Evolutionary conservation across 2,329 filamentous ascomycete species (phyloP).

Genomic region (Sporothrix phasma): DNA sequence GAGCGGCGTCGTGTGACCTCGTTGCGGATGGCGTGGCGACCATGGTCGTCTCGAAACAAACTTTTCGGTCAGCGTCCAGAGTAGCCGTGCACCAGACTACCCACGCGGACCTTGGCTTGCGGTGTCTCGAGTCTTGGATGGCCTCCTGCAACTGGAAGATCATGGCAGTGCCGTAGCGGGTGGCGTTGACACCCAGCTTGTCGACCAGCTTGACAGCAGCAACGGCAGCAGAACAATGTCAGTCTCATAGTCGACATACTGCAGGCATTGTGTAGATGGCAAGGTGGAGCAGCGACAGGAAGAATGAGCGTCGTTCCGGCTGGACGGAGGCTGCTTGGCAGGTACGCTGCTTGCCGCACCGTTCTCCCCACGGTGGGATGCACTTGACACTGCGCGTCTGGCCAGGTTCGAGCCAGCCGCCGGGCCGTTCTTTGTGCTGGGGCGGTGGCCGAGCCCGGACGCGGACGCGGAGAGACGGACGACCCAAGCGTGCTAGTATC

Average conservation of each 20-base stretch:
- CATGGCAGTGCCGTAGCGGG: constrained; percentile 74
- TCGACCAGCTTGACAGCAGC: constrained; percentile 63
- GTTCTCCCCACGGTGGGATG: constrained; percentile 50
- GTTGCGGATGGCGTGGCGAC: constrained; percentile 59
- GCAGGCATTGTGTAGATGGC: constrained; percentile 80
- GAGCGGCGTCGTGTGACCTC: constrained; percentile 67
- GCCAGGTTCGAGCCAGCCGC: constrained; percentile 27
- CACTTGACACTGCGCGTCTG: constrained; percentile 58
- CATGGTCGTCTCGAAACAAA: constrained; percentile 65
- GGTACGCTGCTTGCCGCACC: background rate
- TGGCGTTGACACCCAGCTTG: constrained; percentile 73
- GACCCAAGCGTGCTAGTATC: constrained; percentile 36
- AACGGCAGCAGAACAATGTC: constrained; percentile 71
- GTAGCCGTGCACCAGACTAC: constrained; percentile 80
- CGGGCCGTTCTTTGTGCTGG: constrained; percentile 31
- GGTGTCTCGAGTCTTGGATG: constrained; percentile 56
- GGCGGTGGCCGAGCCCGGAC: constrained; percentile 34
- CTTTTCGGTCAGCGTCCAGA: constrained; percentile 64
- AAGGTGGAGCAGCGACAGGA: constrained; percentile 73
- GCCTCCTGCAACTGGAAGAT: constrained; percentile 81
- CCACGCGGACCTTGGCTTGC: constrained; percentile 65
- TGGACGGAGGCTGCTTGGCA: background rate
- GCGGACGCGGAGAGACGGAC: background rate
- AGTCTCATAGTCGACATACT: constrained; percentile 59
- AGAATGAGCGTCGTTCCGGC: constrained; percentile 53